Evolutionary conservation across 768 basidiomycete genomes (phyloP).

Genomic region (Obba rivulosa): DNA sequence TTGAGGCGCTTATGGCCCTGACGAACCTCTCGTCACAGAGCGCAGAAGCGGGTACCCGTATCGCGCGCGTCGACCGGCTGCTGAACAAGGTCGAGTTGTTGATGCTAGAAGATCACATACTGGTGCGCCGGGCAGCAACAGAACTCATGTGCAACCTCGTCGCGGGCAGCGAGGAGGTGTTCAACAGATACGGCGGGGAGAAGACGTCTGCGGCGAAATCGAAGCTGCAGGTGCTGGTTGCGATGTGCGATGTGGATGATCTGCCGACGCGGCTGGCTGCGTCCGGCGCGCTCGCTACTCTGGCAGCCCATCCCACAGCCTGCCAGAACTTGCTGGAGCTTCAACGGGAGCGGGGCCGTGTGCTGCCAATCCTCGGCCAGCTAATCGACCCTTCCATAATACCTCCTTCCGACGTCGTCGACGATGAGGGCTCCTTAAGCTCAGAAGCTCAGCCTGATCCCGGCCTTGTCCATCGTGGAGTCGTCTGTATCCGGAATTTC

Average conservation of each 20-base stretch:
- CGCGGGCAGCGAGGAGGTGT: constrained; percentile 68
- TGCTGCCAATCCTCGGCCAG: constrained; percentile 60
- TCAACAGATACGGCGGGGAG: constrained; percentile 62
- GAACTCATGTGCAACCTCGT: constrained; percentile 93
- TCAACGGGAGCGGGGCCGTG: constrained; percentile 57
- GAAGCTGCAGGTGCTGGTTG: constrained; percentile 76
- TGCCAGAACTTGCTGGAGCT: constrained; percentile 60
- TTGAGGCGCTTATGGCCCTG: constrained; percentile 93
- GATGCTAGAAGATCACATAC: constrained; percentile 73
- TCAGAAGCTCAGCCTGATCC: constrained; percentile 33
- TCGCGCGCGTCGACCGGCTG: constrained; percentile 57
- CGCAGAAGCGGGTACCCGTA: constrained; percentile 56
- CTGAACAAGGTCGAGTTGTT: constrained; percentile 65
- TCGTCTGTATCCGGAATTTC: constrained; percentile 70
- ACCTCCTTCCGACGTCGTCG: constrained; percentile 27
- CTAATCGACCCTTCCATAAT: constrained; percentile 56
- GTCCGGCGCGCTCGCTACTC: constrained; percentile 80
- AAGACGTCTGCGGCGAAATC: constrained; percentile 41
- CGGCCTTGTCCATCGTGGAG: constrained; percentile 72
- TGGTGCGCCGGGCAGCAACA: constrained; percentile 82
- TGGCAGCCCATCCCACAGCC: constrained; percentile 57
- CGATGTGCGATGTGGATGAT: constrained; percentile 85
- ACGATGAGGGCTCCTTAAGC: constrained; percentile 28
- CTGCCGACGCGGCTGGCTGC: constrained; percentile 82
- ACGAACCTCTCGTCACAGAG: constrained; percentile 89